Conservation (phyloP, 495 filamentous ascomycete species). For the Podospora australis region DNA sequence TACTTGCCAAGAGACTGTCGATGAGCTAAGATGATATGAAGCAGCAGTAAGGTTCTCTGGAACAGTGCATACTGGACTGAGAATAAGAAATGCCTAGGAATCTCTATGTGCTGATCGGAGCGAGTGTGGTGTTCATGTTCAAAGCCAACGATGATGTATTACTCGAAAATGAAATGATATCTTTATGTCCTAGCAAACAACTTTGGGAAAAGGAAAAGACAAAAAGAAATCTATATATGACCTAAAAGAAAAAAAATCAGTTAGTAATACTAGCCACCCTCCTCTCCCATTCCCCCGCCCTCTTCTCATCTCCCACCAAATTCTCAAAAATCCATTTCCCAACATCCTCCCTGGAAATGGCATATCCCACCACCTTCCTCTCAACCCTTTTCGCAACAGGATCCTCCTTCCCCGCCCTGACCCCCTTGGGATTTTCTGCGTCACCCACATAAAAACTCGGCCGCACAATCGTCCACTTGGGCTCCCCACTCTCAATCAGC, state of each 20-base stretch:
- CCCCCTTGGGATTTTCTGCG: constrained; percentile 7
- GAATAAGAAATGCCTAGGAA: no score
- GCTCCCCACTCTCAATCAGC: constrained; percentile 28
- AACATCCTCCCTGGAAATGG: constrained; percentile 35
- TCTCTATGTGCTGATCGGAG: no score
- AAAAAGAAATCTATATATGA: no score
- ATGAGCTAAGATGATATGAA: no score
- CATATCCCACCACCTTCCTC: constrained; percentile 38
- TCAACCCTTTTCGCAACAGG: constrained; percentile 12
- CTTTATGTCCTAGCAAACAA: no score
- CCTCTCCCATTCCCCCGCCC: constrained; percentile 9
- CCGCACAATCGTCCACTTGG: constrained; percentile 43
- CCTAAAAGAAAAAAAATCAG: constrained; percentile 2
- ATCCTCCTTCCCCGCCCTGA: constrained; percentile 33
- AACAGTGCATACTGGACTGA: no score
- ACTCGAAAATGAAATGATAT: no score
- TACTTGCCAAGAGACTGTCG: no score
- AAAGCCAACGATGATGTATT: no score
- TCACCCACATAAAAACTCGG: constrained; percentile 24
- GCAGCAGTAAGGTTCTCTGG: no score
- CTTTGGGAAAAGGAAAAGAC: no score
- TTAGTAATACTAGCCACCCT: constrained; percentile 23
- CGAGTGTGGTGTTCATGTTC: no score
- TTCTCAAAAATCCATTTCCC: constrained; percentile 36
- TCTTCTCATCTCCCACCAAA: constrained; percentile 4